Conservation (phyloP, 2,329 filamentous ascomycete genomes). For the Fusarium nurragi region DNA sequence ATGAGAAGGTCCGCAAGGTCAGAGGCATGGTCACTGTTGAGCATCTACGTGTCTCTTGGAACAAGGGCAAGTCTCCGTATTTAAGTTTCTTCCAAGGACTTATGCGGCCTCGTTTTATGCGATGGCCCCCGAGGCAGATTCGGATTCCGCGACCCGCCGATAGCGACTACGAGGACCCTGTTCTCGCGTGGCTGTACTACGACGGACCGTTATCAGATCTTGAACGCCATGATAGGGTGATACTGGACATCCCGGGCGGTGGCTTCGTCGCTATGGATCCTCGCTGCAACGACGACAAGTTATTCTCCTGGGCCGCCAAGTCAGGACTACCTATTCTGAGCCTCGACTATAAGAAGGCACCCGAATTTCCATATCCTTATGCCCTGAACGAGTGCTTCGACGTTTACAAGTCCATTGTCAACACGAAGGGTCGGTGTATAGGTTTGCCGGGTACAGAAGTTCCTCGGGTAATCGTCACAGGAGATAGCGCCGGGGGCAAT, state of each 20-base stretch:
- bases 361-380: slow-evolving; percentile 60
- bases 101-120: slow-evolving; percentile 80
- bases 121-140: slow-evolving; percentile 82
- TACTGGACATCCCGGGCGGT: slow-evolving; percentile 91
- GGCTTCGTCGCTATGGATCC: slow-evolving; percentile 98
- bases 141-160: slow-evolving; percentile 82
- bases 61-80: slow-evolving; percentile 91
- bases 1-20: slow-evolving; percentile 95
- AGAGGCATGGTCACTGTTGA: slow-evolving; percentile 87
- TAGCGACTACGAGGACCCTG: slow-evolving; percentile 84
- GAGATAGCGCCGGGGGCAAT: slow-evolving; percentile 61
- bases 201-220: slow-evolving; percentile 85
- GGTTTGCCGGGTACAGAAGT: slow-evolving; percentile 53
- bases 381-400: slow-evolving; percentile 62
- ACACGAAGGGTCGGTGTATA: slow-evolving; percentile 54
- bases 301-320: slow-evolving; percentile 90
- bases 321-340: slow-evolving; percentile 90
- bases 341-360: slow-evolving; percentile 77
- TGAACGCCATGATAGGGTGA: slow-evolving; percentile 77
- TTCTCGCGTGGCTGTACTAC: slow-evolving; percentile 92
- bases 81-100: slow-evolving; percentile 76
- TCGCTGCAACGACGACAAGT: slow-evolving; percentile 91
- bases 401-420: slow-evolving; percentile 53
- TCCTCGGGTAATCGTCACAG: slow-evolving; percentile 57
- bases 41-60: slow-evolving; percentile 92